Conservation (phyloP, 139 green algal genomes). For the Trebouxia sp. region DNA sequence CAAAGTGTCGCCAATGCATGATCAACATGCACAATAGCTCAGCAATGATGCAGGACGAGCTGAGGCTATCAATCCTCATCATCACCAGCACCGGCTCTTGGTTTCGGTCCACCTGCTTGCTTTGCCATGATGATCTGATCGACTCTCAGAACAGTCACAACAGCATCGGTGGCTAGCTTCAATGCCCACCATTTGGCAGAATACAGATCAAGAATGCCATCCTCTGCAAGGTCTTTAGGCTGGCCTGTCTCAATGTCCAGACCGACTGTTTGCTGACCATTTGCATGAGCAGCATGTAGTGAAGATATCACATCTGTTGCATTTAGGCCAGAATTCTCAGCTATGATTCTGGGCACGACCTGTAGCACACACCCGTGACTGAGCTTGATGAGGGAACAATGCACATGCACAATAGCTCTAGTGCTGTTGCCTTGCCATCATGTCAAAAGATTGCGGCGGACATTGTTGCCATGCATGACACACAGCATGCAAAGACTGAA, state of each 20-base stretch:
- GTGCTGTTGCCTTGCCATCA: not conserved
- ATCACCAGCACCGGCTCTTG: conserved; percentile 48
- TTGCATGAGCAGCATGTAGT: conserved; percentile 88
- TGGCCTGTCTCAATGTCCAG: conserved; percentile 83
- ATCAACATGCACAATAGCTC: no score
- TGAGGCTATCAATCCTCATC: conserved; percentile 42
- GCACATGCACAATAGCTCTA: not conserved
- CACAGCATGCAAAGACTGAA: no score
- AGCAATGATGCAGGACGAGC: not conserved
- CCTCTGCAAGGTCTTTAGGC: conserved; percentile 66
- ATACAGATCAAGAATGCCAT: conserved; percentile 78
- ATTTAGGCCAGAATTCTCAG: conserved; percentile 89
- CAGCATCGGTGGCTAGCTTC: conserved; percentile 90
- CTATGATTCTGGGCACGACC: conserved; percentile 83
- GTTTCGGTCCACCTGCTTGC: conserved; percentile 84
- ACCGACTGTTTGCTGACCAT: conserved; percentile 67
- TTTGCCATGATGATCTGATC: conserved; percentile 99
- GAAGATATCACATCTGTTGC: conserved; percentile 74
- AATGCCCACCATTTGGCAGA: conserved; percentile 95
- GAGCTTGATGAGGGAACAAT: not conserved
- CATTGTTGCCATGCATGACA: no score
- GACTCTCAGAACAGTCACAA: conserved; percentile 91
- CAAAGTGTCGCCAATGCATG: no score
- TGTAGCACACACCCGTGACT: not conserved
- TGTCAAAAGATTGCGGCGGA: no score